phyloP scores from a whole-genome alignment of 495 filamentous ascomycete species.

The Recurvomyces mirabilis region DNA sequence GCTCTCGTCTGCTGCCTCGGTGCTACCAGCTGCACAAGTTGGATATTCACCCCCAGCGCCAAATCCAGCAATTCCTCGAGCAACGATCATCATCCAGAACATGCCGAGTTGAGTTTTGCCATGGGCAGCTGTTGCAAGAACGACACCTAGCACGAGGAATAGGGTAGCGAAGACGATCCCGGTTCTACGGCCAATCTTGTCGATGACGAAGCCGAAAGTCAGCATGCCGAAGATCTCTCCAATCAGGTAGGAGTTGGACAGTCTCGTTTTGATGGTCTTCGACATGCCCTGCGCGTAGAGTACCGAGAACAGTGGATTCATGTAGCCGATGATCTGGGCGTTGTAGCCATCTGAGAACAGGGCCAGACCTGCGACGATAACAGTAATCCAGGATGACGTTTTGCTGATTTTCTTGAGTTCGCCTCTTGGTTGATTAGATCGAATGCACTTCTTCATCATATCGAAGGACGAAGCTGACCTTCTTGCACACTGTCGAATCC shows the following conservation, averaged over 20 bases:
- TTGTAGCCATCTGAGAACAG: conserved; percentile 7
- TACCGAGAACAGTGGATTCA: conserved; percentile 9
- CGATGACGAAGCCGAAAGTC: conserved; percentile 31
- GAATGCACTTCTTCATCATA: too few species aligned
- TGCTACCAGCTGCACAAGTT: conserved; percentile 27
- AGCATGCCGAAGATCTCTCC: conserved; percentile 33
- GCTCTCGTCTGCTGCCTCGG: conserved; percentile 32
- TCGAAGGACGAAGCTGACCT: too few species aligned
- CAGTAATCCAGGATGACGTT: background rate
- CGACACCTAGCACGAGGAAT: conserved; percentile 23
- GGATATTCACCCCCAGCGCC: conserved; percentile 30
- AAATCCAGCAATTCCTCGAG: conserved; percentile 19
- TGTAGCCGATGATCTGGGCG: conserved; percentile 16
- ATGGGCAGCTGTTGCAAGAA: conserved; percentile 16
- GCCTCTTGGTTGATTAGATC: too few species aligned
- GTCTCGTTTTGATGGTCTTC: conserved; percentile 6
- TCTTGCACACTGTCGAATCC: conserved; percentile 2
- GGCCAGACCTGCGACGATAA: conserved; percentile 4
- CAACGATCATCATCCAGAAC: conserved; percentile 22
- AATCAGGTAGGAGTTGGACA: conserved; percentile 18
- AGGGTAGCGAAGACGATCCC: conserved; percentile 31
- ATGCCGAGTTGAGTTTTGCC: conserved; percentile 15
- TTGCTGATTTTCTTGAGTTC: conserved; percentile 1
- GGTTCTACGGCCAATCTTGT: conserved; percentile 29
- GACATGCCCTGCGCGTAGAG: conserved; percentile 12